Percentiles rank a stretch among this genome's conserved stretches.
Evolutionary conservation across 805 yeast genomes (phyloP).

Genomic region (Candida gorgasii): DNA sequence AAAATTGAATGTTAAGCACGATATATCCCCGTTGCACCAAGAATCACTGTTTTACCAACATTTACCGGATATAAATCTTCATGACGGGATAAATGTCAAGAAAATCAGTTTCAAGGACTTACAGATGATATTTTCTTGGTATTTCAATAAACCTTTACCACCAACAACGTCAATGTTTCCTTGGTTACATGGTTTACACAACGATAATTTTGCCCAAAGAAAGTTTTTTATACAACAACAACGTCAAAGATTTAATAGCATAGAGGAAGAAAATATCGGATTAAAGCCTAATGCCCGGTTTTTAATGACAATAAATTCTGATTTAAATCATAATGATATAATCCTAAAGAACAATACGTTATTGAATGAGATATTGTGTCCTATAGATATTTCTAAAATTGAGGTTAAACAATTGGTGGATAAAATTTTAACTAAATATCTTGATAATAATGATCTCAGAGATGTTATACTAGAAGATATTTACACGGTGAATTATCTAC

Average conservation of each 20-base stretch:
- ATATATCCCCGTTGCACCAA: slow-evolving; percentile 9
- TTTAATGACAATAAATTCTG: slow-evolving; percentile 36
- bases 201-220: slow-evolving; percentile 54
- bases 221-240: slow-evolving; percentile 42
- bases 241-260: slow-evolving; percentile 15
- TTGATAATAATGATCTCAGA: slow-evolving; percentile 17
- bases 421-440: slow-evolving; percentile 17
- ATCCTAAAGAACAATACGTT: slow-evolving; percentile 56
- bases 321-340: slow-evolving; percentile 11
- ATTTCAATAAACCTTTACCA: slow-evolving; percentile 50
- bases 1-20: slow-evolving; percentile 27
- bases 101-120: slow-evolving; percentile 18
- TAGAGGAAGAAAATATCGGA: not conserved
- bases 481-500: slow-evolving; percentile 43
- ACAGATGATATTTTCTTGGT: slow-evolving; percentile 31
- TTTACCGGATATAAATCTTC: not conserved
- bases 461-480: slow-evolving; percentile 44
- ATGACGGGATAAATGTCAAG: slow-evolving; percentile 16
- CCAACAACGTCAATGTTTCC: slow-evolving; percentile 75
- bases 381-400: slow-evolving; percentile 43
- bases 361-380: slow-evolving; percentile 53
- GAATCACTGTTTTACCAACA: slow-evolving; percentile 1
- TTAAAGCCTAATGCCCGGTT: slow-evolving; percentile 29
- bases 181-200: slow-evolving; percentile 83
- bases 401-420: slow-evolving; percentile 27